Evolutionary conservation across 768 basidiomycete genomes (phyloP), one percentile per base, ranked within the genome.

Genomic region (Lactifluus subvellereus): DNA sequence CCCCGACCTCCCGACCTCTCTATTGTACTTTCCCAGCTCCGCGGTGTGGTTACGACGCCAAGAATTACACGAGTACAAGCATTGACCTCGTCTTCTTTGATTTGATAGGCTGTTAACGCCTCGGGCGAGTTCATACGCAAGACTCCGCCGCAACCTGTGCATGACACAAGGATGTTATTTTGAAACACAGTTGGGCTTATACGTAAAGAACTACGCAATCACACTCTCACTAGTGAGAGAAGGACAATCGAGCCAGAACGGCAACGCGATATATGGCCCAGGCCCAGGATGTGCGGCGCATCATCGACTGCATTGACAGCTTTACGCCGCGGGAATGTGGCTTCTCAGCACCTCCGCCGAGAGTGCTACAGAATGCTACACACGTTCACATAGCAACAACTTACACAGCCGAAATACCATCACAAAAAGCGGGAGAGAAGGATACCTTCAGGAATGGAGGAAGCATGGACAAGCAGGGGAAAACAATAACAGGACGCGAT

Each of bases 401-500:
- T 8, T 33, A 13, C 6, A 42, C 35, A 3, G 37, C 20, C 4
- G 38, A 5, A 11, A 8, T 50, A 9, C 37, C 50, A 56, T 3
- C 40, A 59, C 62, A 63, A 64, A 58, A 54, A 40, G 42, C 47
- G 51, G 5, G 33, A 13, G 22, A 40, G 59, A 59, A 57, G 42
- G 32, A 32, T 35, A 32, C 16, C 27, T 27, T 40, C 2, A 7
- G 10, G 13, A 48, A 27, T 27, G 47, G 22, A 40, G 27, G 3
- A 37, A 37, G 11, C 37, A 13, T 8, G 40, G 13, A 40, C 40
- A 40, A 40, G 14, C 14, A 16, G 11, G 40, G 4, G 40, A n/a
- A 20, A 9, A 10, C 42, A 43, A 5, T 6, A n/a, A 10, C n/a
- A 33, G 57, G 58, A 55, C 67, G 66, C 67, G 65, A 35, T 65